Conservation (phyloP, 2,329 filamentous ascomycete genomes). For the Fusarium sp. region DNA sequence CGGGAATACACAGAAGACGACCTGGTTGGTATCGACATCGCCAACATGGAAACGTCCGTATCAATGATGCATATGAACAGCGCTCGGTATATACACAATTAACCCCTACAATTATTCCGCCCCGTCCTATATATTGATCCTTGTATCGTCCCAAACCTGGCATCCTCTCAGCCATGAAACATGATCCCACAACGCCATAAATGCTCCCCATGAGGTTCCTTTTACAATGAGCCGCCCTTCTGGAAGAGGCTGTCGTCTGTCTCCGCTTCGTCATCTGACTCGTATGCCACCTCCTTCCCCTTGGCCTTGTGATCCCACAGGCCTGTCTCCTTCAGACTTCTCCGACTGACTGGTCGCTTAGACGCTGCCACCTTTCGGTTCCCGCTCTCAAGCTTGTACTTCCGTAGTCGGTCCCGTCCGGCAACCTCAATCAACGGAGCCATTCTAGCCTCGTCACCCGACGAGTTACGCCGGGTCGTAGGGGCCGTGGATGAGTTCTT, state of each 20-base stretch:
- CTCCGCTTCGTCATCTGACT: constrained; percentile 50
- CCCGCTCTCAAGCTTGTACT: constrained; percentile 36
- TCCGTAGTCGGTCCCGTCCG: constrained; percentile 43
- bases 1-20: not conserved
- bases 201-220: constrained; percentile 32
- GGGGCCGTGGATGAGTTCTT: constrained; percentile 59
- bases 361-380: constrained; percentile 43
- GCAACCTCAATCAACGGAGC: constrained; percentile 49
- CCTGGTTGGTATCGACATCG: not conserved
- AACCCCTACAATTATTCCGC: constrained; percentile 35
- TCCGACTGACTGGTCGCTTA: constrained; percentile 52
- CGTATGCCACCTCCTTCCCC: constrained; percentile 57
- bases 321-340: constrained; percentile 55
- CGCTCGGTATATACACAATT: constrained; percentile 24
- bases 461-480: constrained; percentile 64
- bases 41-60: not conserved
- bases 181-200: constrained; percentile 29
- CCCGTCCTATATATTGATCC: constrained; percentile 9
- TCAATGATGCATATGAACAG: constrained; percentile 19
- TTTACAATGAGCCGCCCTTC: constrained; percentile 57
- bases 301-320: constrained; percentile 56
- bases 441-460: constrained; percentile 52
- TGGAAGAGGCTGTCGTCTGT: constrained; percentile 42
- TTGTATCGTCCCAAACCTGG: not conserved
- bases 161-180: constrained; percentile 4